Base-by-base conservation (phyloP, 495 filamentous ascomycete species). In the Talaromyces ruber region DNA sequence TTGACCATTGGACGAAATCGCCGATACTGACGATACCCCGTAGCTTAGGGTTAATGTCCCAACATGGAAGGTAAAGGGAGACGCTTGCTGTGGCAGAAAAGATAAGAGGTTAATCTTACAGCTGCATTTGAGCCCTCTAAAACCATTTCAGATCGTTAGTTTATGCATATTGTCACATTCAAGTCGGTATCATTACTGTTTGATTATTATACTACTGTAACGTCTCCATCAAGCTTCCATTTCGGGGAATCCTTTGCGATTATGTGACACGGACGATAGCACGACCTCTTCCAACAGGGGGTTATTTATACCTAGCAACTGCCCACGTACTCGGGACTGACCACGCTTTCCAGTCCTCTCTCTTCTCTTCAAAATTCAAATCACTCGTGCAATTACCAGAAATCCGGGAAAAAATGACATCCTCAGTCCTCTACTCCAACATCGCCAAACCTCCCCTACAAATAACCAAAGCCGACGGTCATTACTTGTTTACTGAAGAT, bases 401-500 rank as follows among this genome's bases (percentile, higher is more conserved):
- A 37, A 37, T 37, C 34, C 4, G 34, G 8, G 12, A 0, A 47
- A 47, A 47, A 22, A 47, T 47, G 43, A 21, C 43, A 21, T 47
- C 43, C 43, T 47, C 43, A 47, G 43, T 47, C 43, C 43, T 47
- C n/a, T 47, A 47, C 43, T 21, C 43, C 5, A 47, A 47, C 18
- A 47, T 47, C 8, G 43, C n/a, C n/a, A 47, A 47, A n/a, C 43
- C 43, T 9, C 43, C 43, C 4, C 16, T 21, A n/a, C 43, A 47
- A 21, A 47, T 47, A 21, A 47, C 7, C 5, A 47, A 47, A 47
- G 50, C n/a, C 6, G 50, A 53, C 18, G 50, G 50, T 14, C 22
- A 25, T 24, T 53, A 53, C 22, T 45, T 74, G 8, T 61, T 62
- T 52, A 56, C 84, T 4, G 75, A 74, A 9, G 72, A 82, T 64